phyloP scores from a whole-genome alignment of 2,329 filamentous ascomycete genomes.

The Xylariaceae sp. region DNA sequence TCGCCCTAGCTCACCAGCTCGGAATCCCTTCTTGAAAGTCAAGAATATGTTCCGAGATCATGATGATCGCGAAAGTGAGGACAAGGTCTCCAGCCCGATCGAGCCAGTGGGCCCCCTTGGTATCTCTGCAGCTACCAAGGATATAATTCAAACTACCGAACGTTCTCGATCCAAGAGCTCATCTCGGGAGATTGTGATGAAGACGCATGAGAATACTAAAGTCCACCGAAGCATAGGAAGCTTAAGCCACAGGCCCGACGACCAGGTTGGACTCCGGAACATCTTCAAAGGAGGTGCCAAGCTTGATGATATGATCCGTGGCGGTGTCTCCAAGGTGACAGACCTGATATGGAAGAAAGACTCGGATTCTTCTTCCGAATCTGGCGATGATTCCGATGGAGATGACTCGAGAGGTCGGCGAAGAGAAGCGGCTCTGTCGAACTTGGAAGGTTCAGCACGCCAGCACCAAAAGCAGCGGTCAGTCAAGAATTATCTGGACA shows the following conservation, averaged over 20 bases:
- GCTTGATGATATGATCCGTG: conserved; percentile 66
- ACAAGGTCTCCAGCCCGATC: conserved; percentile 28
- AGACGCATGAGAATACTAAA: conserved; percentile 44
- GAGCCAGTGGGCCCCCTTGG: conserved; percentile 25
- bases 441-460: conserved; percentile 33
- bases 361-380: conserved; percentile 36
- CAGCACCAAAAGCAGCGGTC: conserved; percentile 30
- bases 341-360: conserved; percentile 56
- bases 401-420: conserved; percentile 39
- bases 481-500: conserved; percentile 45
- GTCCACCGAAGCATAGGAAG: conserved; percentile 46
- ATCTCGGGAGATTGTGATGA: conserved; percentile 33
- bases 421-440: conserved; percentile 34
- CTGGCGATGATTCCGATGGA: conserved; percentile 46
- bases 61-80: conserved; percentile 36
- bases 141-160: conserved; percentile 27
- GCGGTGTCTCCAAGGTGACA: conserved; percentile 51
- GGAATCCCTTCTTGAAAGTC: conserved; percentile 53
- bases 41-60: conserved; percentile 51
- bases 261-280: conserved; percentile 57
- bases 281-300: conserved; percentile 70
- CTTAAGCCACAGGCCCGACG: conserved; percentile 41
- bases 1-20: conserved; percentile 57
- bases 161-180: conserved; percentile 37
- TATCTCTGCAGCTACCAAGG: conserved; percentile 29